phyloP scores from a whole-genome alignment of 306 rosid species.

The Fragaria iinumae region DNA sequence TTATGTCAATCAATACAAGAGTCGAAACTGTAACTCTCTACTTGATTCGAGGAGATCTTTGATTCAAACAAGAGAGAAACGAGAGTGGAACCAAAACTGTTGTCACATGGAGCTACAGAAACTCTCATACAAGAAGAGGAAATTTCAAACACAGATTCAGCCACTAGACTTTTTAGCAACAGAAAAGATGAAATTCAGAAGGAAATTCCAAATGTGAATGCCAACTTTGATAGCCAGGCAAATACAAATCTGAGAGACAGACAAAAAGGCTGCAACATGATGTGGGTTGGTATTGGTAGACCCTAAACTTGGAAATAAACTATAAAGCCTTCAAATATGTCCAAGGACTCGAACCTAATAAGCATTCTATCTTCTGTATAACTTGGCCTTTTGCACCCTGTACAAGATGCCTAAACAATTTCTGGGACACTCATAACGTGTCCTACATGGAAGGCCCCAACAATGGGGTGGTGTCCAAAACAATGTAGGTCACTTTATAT shows the following conservation, averaged over 20 bases:
- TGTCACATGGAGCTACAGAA: not conserved
- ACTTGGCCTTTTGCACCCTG: constrained; percentile 20
- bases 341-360: constrained; percentile 13
- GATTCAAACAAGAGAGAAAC: not conserved
- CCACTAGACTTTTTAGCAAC: not conserved
- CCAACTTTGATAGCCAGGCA: not conserved
- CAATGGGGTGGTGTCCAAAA: constrained; percentile 21
- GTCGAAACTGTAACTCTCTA: not conserved
- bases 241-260: constrained; percentile 14
- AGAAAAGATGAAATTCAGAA: not conserved
- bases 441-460: constrained; percentile 17
- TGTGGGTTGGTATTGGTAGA: constrained; percentile 15
- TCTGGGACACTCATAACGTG: constrained; percentile 28
- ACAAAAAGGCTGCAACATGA: constrained; percentile 31
- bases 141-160: not conserved
- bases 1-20: not conserved
- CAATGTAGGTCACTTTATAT: constrained; percentile 18
- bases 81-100: not conserved
- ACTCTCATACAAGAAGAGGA: not conserved
- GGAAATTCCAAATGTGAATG: not conserved
- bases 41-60: not conserved
- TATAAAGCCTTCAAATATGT: constrained; percentile 11
- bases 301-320: constrained; percentile 13
- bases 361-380: not conserved
- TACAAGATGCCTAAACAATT: constrained; percentile 26